phyloP scores from a whole-genome alignment of 805 yeast species.

The Candida suzukii region DNA sequence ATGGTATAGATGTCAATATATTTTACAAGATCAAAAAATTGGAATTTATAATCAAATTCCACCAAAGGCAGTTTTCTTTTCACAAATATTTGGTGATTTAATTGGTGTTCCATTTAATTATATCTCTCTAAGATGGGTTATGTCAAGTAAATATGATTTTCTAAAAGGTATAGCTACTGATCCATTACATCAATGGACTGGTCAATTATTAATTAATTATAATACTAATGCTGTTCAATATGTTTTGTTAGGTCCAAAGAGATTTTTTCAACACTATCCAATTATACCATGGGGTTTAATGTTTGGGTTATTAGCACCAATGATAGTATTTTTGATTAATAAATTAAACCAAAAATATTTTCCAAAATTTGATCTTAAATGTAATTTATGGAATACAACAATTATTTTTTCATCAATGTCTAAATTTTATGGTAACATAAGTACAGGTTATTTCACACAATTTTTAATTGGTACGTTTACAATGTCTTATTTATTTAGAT shows the following conservation, averaged over 20 bases:
- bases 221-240: conserved; percentile 46
- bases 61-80: conserved; percentile 41
- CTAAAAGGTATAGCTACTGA: conserved; percentile 24
- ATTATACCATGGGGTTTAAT: conserved; percentile 37
- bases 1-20: conserved; percentile 42
- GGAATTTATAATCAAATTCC: conserved; percentile 51
- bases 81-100: conserved; percentile 45
- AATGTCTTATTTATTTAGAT: conserved; percentile 37
- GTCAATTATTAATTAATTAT: conserved; percentile 32
- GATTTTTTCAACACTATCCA: conserved; percentile 35
- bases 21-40: conserved; percentile 34
- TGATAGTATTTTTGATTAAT: conserved; percentile 19
- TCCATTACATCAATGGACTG: conserved; percentile 48
- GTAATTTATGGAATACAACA: conserved; percentile 38
- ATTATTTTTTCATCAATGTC: conserved; percentile 42
- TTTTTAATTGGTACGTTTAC: conserved; percentile 41
- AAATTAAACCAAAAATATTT: conserved; percentile 2
- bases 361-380: conserved; percentile 3
- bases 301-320: conserved; percentile 33
- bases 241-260: conserved; percentile 42
- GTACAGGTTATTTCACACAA: conserved; percentile 41
- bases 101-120: conserved; percentile 49
- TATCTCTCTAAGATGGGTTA: conserved; percentile 40
- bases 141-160: conserved; percentile 29
- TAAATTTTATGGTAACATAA: conserved; percentile 40